phyloP scores from a whole-genome alignment of 1,284 basidiomycete genomes.

The Apiotrichum veenhuisii region DNA sequence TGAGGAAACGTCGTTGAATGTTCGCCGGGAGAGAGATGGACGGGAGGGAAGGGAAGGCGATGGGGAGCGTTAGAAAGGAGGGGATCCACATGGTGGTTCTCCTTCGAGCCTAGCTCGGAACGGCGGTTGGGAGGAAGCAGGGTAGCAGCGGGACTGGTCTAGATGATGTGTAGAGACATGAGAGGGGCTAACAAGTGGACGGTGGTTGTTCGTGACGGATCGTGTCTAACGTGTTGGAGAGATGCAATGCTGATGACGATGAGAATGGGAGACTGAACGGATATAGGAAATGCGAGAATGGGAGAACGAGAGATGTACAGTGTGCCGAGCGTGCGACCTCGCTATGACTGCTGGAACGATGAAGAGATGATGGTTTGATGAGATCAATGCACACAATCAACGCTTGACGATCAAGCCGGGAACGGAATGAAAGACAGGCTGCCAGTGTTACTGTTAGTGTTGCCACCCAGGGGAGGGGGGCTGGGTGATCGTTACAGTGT shows the following conservation, averaged over 20 bases:
- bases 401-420: too few species aligned
- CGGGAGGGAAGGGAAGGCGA: slow-evolving; percentile 34
- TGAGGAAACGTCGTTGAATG: slow-evolving; percentile 83
- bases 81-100: slow-evolving; percentile 36
- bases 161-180: neutral
- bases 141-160: neutral
- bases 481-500: too few species aligned
- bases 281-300: too few species aligned
- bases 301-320: neutral
- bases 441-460: too few species aligned
- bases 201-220: too few species aligned
- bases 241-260: too few species aligned
- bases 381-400: too few species aligned
- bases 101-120: neutral
- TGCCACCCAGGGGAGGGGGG: slow-evolving; percentile 7
- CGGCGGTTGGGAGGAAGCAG: neutral
- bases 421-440: too few species aligned
- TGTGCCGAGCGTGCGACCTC: neutral
- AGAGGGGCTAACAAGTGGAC: neutral
- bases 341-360: too few species aligned
- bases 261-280: too few species aligned
- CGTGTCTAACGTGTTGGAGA: too few species aligned
- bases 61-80: slow-evolving; percentile 35
- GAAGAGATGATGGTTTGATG: too few species aligned
- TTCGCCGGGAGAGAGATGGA: slow-evolving; percentile 65